Percentiles rank a stretch among this genome's conserved stretches.
phyloP scores from a whole-genome alignment of 805 yeast species.

The Yamadazyma philogaea region DNA sequence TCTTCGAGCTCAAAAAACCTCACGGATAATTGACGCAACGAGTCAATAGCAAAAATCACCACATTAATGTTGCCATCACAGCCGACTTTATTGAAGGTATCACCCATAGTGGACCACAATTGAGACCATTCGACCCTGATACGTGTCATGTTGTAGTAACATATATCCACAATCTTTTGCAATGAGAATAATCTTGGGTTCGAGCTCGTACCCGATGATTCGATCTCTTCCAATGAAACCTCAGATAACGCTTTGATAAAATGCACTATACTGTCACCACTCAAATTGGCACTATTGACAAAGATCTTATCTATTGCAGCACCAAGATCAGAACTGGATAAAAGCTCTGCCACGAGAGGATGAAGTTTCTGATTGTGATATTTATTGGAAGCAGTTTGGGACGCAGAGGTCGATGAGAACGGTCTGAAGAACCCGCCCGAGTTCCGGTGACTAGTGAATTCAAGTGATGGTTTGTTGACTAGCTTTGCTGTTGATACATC shows the following conservation, averaged over 20 bases:
- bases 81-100: constrained; percentile 80
- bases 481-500: constrained; percentile 77
- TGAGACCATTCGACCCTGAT: constrained; percentile 96
- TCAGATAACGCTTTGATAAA: constrained; percentile 85
- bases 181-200: constrained; percentile 90
- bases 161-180: constrained; percentile 94
- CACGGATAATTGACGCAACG: constrained; percentile 87
- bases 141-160: constrained; percentile 96
- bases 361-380: constrained; percentile 69
- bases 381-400: constrained; percentile 67
- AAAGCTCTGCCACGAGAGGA: constrained; percentile 52
- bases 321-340: constrained; percentile 65
- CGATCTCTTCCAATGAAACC: constrained; percentile 88
- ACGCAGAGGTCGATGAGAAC: constrained; percentile 51
- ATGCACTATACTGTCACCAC: constrained; percentile 80
- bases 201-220: constrained; percentile 74
- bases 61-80: constrained; percentile 73
- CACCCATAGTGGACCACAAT: constrained; percentile 91
- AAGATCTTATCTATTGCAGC: constrained; percentile 85
- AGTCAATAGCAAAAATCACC: constrained; percentile 88
- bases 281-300: constrained; percentile 71
- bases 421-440: constrained; percentile 52
- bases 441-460: constrained; percentile 37
- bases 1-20: constrained; percentile 93
- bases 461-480: constrained; percentile 53